Evolutionary conservation across 257 asterid genomes (phyloP), one percentile per base, ranked within the genome.

Genomic region (Penstemon davidsonii): DNA sequence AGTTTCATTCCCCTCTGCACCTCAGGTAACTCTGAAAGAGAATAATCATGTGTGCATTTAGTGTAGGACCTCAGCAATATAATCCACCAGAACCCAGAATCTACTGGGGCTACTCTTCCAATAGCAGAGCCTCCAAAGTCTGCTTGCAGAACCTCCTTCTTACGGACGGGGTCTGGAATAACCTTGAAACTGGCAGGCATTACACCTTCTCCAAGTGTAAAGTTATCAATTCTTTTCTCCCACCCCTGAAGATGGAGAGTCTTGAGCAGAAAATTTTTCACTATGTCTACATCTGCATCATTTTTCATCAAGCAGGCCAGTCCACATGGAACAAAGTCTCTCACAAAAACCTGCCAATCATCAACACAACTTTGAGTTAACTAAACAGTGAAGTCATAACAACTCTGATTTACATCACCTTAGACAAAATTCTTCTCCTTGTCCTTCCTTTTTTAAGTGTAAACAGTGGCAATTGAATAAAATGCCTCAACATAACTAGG

Each of bases 81-180:
- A 60, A 85, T 82, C 91, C 91, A 85, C 91, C 91, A 85, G 75
- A 82, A 85, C 12, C 91, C 88, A 42, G 88, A 85, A 74, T 85
- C 91, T 13, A 82, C 85, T 0, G 88, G 91, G 9, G 91, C 86
- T 47, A 85, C 91, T 77, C 91, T 80, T 57, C 91, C 88, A 58
- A 85, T 85, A 15, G 91, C 86, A 42, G 80, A 76, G 75, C 85
- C 91, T 56, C 91, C 91, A 72, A 82, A 85, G 60, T 85, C 91
- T 44, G 88, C 83, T 51, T 62, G 81, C 55, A 85, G 66, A 58
- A 75, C 77, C 59, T 80, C 88, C 81, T 83, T 82, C 55, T 69
- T 59, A n/a, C 80, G 68, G 44, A 50, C 58, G 36, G 72, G 64
- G 59, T 80, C 84, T 7, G 74, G 71, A 65, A 66, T 69, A 38